Conservation (phyloP, 257 asterid genomes). For the Lycium barbarum region DNA sequence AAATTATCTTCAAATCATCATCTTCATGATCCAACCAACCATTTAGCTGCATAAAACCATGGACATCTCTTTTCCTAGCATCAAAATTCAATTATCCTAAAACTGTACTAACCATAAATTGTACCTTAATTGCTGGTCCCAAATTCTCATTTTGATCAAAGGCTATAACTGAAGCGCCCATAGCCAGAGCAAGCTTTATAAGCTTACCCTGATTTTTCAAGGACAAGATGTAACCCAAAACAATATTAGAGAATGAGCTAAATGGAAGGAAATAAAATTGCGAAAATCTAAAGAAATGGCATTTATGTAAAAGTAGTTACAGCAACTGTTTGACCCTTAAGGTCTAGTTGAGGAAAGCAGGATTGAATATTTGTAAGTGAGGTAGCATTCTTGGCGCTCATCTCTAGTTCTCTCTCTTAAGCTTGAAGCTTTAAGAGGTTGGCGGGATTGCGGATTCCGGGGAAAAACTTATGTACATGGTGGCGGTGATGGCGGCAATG, state of each 20-base stretch:
- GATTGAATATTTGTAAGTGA: constrained; percentile 38
- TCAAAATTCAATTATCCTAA: no score
- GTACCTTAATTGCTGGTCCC: constrained; percentile 30
- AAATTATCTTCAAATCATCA: constrained; percentile 40
- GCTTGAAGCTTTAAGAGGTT: no score
- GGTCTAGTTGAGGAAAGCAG: constrained; percentile 43
- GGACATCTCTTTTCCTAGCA: no score
- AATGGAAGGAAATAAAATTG: background rate
- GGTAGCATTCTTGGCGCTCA: constrained; percentile 8
- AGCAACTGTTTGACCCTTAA: constrained; percentile 46
- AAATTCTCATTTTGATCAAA: constrained; percentile 44
- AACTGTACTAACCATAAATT: background rate
- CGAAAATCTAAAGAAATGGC: background rate
- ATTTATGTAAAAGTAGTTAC: constrained; percentile 32
- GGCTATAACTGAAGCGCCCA: constrained; percentile 57
- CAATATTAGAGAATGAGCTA: background rate
- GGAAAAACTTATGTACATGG: no score
- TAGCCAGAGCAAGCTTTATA: constrained; percentile 48
- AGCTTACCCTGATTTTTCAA: constrained; percentile 49
- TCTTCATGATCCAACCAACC: constrained; percentile 27
- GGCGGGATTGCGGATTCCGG: no score
- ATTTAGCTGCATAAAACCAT: constrained; percentile 35
- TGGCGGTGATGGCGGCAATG: no score
- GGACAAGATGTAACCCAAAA: constrained; percentile 39
- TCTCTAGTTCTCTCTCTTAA: background rate